Evolutionary conservation across 306 rosid species (phyloP).

Genomic region (Cucurbita maxima): DNA sequence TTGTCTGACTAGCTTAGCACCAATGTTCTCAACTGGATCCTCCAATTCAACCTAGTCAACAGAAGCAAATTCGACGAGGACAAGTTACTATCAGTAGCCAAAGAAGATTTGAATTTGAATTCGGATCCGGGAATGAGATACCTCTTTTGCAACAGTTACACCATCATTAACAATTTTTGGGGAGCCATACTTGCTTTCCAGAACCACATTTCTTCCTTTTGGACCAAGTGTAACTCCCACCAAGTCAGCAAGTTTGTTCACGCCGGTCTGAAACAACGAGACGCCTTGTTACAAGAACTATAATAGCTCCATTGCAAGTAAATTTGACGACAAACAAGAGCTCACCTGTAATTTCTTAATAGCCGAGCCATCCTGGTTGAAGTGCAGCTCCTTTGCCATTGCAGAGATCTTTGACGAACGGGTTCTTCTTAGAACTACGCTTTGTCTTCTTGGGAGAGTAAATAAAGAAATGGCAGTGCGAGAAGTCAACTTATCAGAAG

Average conservation of each 20-base stretch:
- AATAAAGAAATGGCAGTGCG: conserved; percentile 49
- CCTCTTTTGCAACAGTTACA: conserved; percentile 97
- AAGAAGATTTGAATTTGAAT: background rate
- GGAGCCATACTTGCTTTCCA: conserved; percentile 97
- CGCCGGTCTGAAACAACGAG: conserved; percentile 47
- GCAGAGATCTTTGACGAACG: conserved; percentile 45
- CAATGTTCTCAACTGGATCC: conserved; percentile 98
- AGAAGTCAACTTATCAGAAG: conserved; percentile 39
- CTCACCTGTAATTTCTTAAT: conserved; percentile 68
- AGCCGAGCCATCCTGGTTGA: conserved; percentile 86
- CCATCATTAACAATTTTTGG: conserved; percentile 97
- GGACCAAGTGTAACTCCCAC: conserved; percentile 99
- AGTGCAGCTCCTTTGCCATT: conserved; percentile 93
- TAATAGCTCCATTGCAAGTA: background rate
- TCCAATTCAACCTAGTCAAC: conserved; percentile 78
- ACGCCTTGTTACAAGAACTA: background rate
- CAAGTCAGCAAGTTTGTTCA: conserved; percentile 94
- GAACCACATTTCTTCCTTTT: conserved; percentile 91
- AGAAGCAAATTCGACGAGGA: background rate
- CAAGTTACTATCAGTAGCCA: background rate
- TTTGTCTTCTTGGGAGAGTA: conserved; percentile 30
- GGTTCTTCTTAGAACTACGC: conserved; percentile 20
- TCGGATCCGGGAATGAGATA: background rate
- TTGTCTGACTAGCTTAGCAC: conserved; percentile 96
- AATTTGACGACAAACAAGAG: background rate